These are phyloP conservation scores for Dactylellina drechsleri DNA, from an alignment of 2,329 filamentous ascomycete genomes.

Conservation along the genomic window DNA sequence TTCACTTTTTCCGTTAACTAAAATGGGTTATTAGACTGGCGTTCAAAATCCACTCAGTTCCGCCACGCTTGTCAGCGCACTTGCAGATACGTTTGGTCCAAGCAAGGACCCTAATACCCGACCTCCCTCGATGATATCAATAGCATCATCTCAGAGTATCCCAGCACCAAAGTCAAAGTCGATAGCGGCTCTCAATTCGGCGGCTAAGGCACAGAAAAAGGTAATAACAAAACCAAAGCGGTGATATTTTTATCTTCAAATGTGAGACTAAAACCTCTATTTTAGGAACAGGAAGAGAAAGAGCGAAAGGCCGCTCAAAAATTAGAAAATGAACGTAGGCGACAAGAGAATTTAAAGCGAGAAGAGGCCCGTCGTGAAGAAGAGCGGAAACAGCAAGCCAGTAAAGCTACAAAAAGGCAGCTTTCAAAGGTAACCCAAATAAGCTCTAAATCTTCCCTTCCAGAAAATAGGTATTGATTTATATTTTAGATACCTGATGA, in stretches of 20 bases:
- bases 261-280: neutral
- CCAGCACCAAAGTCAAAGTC: conserved; percentile 64
- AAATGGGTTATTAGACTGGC: conserved; percentile 15
- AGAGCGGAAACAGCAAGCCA: conserved; percentile 69
- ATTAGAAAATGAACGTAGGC: conserved; percentile 79
- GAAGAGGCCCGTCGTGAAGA: conserved; percentile 68
- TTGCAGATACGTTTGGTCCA: conserved; percentile 64
- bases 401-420: conserved; percentile 41
- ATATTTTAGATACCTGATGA: conserved; percentile 64
- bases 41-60: conserved; percentile 14
- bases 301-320: conserved; percentile 84
- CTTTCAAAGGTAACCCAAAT: conserved; percentile 28
- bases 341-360: conserved; percentile 73
- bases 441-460: neutral
- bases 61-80: conserved; percentile 18
- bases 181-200: conserved; percentile 75
- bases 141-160: conserved; percentile 62
- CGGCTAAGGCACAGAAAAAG: conserved; percentile 83
- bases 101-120: conserved; percentile 54
- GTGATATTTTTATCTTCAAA: neutral
- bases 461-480: conserved; percentile 58
- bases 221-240: conserved; percentile 58
- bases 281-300: conserved; percentile 77
- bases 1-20: conserved; percentile 6
- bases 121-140: conserved; percentile 59